These are phyloP conservation scores for Myotisia sp. DNA, from an alignment of 2,329 filamentous ascomycete genomes.

Conservation along the genomic window DNA sequence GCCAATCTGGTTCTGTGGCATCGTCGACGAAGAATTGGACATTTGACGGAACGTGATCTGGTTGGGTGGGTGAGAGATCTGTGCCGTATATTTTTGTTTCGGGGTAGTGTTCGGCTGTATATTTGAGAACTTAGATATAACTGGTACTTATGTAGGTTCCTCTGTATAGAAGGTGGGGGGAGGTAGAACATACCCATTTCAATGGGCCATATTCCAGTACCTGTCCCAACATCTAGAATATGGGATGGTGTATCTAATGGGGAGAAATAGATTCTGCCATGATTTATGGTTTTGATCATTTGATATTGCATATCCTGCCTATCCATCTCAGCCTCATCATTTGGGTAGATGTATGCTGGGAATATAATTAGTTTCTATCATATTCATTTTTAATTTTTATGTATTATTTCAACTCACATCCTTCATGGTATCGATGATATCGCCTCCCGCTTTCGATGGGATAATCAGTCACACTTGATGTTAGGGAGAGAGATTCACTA, in stretches of 20 bases:
- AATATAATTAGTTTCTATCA: background rate
- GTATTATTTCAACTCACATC: constrained; percentile 15
- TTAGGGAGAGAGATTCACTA: constrained; percentile 6
- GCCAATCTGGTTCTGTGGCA: constrained; percentile 46
- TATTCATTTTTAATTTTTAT: background rate
- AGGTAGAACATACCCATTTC: constrained; percentile 9
- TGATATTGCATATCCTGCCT: constrained; percentile 43
- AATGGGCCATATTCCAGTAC: constrained; percentile 33
- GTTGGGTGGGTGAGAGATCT: constrained; percentile 53
- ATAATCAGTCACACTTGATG: constrained; percentile 9
- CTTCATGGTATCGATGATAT: constrained; percentile 31
- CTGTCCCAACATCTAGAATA: constrained; percentile 46
- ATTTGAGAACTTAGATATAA: background rate
- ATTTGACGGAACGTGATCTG: constrained; percentile 52
- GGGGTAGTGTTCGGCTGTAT: constrained; percentile 5
- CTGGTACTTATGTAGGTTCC: background rate
- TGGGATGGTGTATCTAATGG: constrained; percentile 30
- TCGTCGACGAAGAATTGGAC: constrained; percentile 64
- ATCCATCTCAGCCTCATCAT: constrained; percentile 42
- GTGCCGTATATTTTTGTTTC: constrained; percentile 9
- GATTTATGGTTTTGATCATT: constrained; percentile 36
- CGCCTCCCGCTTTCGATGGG: constrained; percentile 27
- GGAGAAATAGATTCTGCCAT: constrained; percentile 33
- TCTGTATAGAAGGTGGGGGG: background rate
- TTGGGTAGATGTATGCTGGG: constrained; percentile 32